Evolutionary conservation across 352 stramenopile genomes (phyloP).

Genomic region (Phytophthora hybrid): DNA sequence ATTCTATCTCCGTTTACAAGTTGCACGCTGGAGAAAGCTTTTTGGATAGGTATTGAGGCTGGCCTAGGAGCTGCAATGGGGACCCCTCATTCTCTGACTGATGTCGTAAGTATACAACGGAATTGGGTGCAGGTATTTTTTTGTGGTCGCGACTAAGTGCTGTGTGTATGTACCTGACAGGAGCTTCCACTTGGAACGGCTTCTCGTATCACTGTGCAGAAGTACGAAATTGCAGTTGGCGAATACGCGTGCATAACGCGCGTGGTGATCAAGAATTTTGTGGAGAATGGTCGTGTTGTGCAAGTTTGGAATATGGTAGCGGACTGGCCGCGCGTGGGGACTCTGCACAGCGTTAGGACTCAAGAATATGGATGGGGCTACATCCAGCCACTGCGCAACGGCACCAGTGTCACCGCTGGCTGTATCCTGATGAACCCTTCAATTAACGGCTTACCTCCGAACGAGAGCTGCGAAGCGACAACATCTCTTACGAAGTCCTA

Average conservation of each 20-base stretch:
- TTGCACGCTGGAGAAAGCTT: background rate
- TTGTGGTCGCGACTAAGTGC: too few species aligned
- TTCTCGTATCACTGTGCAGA: constrained; percentile 1
- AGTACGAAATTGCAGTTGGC: constrained; percentile 6
- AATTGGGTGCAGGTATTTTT: background rate
- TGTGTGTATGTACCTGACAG: background rate
- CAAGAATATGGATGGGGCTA: constrained; percentile 11
- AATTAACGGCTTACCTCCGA: background rate
- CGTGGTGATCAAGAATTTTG: constrained; percentile 7
- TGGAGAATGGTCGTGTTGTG: constrained; percentile 8
- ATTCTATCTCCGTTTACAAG: background rate
- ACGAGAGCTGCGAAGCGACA: constrained; percentile 2
- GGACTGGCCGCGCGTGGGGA: constrained; percentile 4
- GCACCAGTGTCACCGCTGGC: background rate
- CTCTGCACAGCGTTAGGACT: constrained; percentile 1
- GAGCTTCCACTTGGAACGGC: background rate
- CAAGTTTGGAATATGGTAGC: constrained; percentile 15
- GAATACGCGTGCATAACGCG: background rate
- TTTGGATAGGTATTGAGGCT: background rate
- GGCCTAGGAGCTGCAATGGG: background rate
- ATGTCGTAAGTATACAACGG: background rate
- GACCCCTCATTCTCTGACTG: background rate
- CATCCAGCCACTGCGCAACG: constrained; percentile 1
- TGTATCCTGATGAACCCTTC: constrained; percentile 2
- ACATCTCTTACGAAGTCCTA: background rate